phyloP scores from a whole-genome alignment of 192 early-diverging fungal species.

The Pecoramyces ruminantium region DNA sequence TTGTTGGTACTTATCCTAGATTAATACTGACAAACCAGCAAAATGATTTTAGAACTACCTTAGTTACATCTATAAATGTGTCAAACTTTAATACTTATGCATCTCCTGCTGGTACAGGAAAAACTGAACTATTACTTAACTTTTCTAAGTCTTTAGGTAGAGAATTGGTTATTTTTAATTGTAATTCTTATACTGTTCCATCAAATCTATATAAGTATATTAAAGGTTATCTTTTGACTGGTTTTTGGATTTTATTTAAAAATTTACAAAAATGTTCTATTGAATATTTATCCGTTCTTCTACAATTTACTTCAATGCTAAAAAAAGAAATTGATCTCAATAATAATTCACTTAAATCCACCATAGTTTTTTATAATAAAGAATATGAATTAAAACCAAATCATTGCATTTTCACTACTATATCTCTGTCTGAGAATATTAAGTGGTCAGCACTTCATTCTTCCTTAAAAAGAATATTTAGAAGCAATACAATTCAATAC shows the following conservation, averaged over 20 bases:
- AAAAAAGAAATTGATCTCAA: not conserved
- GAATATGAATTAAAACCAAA: not conserved
- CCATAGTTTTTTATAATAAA: not conserved
- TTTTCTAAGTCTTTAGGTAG: not conserved
- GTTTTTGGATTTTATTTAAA: not conserved
- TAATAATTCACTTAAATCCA: not conserved
- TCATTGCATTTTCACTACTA: not conserved
- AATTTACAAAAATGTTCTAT: not conserved
- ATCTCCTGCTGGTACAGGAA: not conserved
- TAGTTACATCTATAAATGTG: not conserved
- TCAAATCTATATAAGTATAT: not conserved
- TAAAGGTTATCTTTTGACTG: not conserved
- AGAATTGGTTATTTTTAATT: not conserved
- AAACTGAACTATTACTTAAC: not conserved
- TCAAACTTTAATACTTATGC: not conserved
- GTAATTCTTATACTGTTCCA: not conserved
- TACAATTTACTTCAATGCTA: not conserved
- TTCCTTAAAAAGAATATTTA: not conserved
- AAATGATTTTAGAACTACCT: not conserved
- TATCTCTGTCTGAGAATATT: not conserved
- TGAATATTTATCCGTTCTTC: not conserved
- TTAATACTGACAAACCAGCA: not conserved
- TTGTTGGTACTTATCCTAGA: not conserved
- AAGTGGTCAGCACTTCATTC: not conserved
- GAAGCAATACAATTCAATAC: not conserved